Conservation (phyloP, 2,329 filamentous ascomycete genomes). For the Dothidotthia symphoricarpi region DNA sequence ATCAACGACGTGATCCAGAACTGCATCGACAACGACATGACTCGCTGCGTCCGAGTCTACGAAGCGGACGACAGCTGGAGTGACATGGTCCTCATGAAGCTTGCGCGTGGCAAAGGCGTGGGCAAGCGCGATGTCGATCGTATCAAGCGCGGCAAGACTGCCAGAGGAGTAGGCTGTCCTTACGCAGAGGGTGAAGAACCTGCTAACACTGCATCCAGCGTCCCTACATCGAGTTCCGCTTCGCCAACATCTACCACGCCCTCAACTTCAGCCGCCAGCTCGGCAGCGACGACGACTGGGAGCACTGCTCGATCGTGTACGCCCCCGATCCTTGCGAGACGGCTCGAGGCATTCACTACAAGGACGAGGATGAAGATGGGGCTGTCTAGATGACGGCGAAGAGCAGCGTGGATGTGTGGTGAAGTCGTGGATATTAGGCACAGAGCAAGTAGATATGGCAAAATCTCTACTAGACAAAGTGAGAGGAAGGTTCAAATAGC, state of each 20-base stretch:
- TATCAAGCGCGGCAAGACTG: slow-evolving; percentile 44
- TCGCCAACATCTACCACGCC: slow-evolving; percentile 49
- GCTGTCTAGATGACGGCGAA: slow-evolving; percentile 4
- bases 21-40: slow-evolving; percentile 43
- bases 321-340: slow-evolving; percentile 45
- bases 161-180: slow-evolving; percentile 41
- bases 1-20: slow-evolving; percentile 45
- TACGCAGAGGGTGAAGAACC: too few species aligned
- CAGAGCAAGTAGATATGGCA: too few species aligned
- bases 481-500: too few species aligned
- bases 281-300: slow-evolving; percentile 46
- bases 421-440: too few species aligned
- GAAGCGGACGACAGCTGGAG: slow-evolving; percentile 44
- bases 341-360: slow-evolving; percentile 27
- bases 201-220: slow-evolving; percentile 31
- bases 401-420: too few species aligned
- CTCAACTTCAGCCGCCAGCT: slow-evolving; percentile 47
- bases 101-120: slow-evolving; percentile 38
- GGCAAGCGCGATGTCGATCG: slow-evolving; percentile 46
- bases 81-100: slow-evolving; percentile 37
- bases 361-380: slow-evolving; percentile 20
- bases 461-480: too few species aligned
- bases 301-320: slow-evolving; percentile 47
- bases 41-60: slow-evolving; percentile 48
- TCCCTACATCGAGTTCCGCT: slow-evolving; percentile 49